Evolutionary conservation across 306 rosid genomes (phyloP), one percentile per base, ranked within the genome.

Genomic region (Citrullus mucosospermus): DNA sequence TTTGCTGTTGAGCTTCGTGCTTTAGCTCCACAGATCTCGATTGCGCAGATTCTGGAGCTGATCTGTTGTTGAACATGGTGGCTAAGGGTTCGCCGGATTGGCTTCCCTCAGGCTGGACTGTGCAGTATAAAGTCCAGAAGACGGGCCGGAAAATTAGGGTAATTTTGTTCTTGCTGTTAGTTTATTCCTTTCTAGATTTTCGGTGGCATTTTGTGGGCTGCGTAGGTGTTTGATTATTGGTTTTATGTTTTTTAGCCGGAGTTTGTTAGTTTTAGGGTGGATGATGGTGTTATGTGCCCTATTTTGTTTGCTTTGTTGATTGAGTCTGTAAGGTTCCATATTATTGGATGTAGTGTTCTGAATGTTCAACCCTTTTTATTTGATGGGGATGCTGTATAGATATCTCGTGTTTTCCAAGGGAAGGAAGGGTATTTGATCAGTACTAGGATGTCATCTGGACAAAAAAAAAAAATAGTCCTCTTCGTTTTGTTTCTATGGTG

Each of bases 21-120:
- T 13, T 41, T 3, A 10, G 76, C 6, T 18, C 1, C 6, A 30
- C 8, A 50, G 60, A 72, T 50, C 77, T 15, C 9, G 43, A 50
- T 50, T 72, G 22, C 77, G 25, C 8, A 9, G 4, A 28, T 1
- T 48, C 28, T 50, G 16, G 30, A 22, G 25, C 41, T 50, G 77
- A 72, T 72, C 60, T 50, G 9, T 50, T 9, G 43, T 17, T 25
- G 13, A 73, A 43, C 2, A 82, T 85, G 84, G 85, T 76, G 22
- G 65, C 88, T 32, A 59, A 62, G 58, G 79, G 71, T 41, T 82
- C 86, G 82, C 84, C 83, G 77, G 88, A 85, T 5, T 70, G 83
- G 85, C 91, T 88, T 44, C 89, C 91, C 70, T 80, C 83, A 58
- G 88, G 91, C 34, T 86, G 87, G 91, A 78, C 84, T 34, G 67